A percentile compares a stretch with the other conserved stretches of the same genome.
These are phyloP conservation scores for Manihot esculenta DNA, from an alignment of 441 rosid species.

Conservation along the genomic window DNA sequence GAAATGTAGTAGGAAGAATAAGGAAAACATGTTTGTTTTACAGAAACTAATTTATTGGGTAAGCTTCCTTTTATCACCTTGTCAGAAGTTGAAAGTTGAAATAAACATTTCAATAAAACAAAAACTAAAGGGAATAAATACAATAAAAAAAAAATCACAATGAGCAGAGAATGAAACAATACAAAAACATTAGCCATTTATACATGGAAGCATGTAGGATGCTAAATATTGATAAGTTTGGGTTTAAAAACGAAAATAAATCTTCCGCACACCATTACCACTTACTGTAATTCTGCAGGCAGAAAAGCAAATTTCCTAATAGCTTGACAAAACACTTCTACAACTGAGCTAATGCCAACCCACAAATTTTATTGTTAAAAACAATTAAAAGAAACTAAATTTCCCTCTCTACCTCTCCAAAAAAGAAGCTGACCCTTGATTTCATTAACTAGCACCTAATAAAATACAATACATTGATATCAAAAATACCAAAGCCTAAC, in stretches of 20 bases:
- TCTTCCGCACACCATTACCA: not conserved
- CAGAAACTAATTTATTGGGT: not conserved
- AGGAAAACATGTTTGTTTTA: not conserved
- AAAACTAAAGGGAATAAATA: no score
- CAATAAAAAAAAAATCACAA: no score
- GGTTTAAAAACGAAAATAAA: not conserved
- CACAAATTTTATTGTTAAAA: not conserved
- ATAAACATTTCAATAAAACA: no score
- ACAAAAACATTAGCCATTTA: not conserved
- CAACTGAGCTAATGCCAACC: not conserved
- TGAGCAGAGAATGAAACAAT: not conserved
- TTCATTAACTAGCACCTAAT: not conserved
- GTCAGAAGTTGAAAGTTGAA: no score
- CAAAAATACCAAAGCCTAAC: not conserved
- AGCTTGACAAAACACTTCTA: not conserved
- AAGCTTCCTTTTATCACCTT: not conserved
- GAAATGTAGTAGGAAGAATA: not conserved
- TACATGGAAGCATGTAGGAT: not conserved
- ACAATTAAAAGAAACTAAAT: not conserved
- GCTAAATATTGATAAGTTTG: no score
- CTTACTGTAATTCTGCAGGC: not conserved
- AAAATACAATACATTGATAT: not conserved
- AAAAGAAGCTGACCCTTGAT: not conserved
- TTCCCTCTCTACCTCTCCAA: not conserved
- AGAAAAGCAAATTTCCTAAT: not conserved